Base-by-base conservation (phyloP, 2,329 filamentous ascomycete species). In the Penicillium sp. region DNA sequence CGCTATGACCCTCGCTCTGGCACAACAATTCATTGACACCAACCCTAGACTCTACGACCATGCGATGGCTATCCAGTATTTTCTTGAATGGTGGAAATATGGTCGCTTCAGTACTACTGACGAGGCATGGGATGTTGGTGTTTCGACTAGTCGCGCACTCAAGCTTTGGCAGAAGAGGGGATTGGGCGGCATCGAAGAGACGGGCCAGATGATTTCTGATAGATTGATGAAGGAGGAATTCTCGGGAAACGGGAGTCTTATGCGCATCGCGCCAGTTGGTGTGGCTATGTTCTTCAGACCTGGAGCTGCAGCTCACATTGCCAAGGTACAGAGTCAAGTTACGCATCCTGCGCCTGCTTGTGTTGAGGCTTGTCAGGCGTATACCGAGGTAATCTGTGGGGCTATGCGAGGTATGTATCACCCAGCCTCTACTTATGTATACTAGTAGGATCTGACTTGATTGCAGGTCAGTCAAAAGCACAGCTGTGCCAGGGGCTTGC, bases 1-100 rank as follows among this genome's bases (percentile, higher is more conserved):
- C 1, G 72, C 74, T 13, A 76, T 79, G 74, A 75, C 77, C 5
- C 66, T 79, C 11, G 78, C 76, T 48, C 71, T 79, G 5, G 73
- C 74, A 2, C 64, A 73, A 44, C 74, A 76, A 21, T 65, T 79
- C 14, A 70, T 74, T 51, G 68, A 74, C 31, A 65, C 57, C 8
- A 57, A 63, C 1, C 39, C 39, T 21, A 70, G 69, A 26, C 54
- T 59, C 9, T 73, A 74, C 53, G 61, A 69, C 47, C 67, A 73
- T 13, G 59, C 62, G 8, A 55, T 68, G 3, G 68, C 73, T 11
- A 69, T 76, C 39, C 55, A 64, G 26, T 70, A 74, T 48, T 79
- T 75, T 53, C 59, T 77, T 5, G 61, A 66, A 5, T 79, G 77
- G 77, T 63, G 66, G 39, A 50, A 60, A 10, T 26, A 64, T 9